Conservation (phyloP, 2,329 filamentous ascomycete genomes). For the Cladophialophora immunda region DNA sequence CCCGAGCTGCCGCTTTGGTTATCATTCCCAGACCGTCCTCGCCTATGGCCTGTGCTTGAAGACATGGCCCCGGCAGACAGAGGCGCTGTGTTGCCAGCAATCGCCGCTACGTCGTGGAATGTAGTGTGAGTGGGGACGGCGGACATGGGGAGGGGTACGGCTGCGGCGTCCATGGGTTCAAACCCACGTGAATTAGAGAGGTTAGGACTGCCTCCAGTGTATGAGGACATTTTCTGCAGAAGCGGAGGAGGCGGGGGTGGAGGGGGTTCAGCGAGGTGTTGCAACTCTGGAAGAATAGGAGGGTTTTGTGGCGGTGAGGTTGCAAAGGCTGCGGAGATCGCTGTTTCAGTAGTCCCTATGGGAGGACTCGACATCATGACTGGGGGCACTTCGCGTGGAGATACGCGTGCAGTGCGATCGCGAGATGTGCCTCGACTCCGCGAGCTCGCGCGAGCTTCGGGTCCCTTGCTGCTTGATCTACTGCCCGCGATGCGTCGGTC, state of each 20-base stretch:
- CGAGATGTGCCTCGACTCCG: slow-evolving; percentile 59
- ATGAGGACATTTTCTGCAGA: slow-evolving; percentile 11
- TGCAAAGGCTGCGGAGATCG: background rate
- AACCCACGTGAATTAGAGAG: slow-evolving; percentile 45
- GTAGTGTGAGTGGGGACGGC: slow-evolving; percentile 45
- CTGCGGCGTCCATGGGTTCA: slow-evolving; percentile 42
- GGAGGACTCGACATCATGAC: slow-evolving; percentile 20
- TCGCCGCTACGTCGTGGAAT: slow-evolving; percentile 35
- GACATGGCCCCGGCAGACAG: slow-evolving; percentile 38
- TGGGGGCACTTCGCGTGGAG: slow-evolving; percentile 27
- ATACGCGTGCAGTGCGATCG: slow-evolving; percentile 37
- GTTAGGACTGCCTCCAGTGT: slow-evolving; percentile 43
- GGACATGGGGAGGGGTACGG: slow-evolving; percentile 42
- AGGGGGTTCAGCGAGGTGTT: slow-evolving; percentile 64
- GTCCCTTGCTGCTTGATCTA: slow-evolving; percentile 52
- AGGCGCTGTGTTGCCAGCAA: slow-evolving; percentile 45
- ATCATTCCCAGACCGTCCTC: slow-evolving; percentile 66
- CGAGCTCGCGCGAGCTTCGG: slow-evolving; percentile 58
- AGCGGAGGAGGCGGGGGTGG: slow-evolving; percentile 38
- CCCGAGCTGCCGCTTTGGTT: slow-evolving; percentile 42
- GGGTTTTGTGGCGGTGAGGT: slow-evolving; percentile 45
- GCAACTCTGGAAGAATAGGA: slow-evolving; percentile 67
- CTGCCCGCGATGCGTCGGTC: slow-evolving; percentile 45
- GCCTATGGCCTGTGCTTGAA: slow-evolving; percentile 50
- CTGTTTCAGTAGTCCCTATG: slow-evolving; percentile 4